Evolutionary conservation across 495 filamentous ascomycete species (phyloP).

Genomic region (Peziza echinospora): DNA sequence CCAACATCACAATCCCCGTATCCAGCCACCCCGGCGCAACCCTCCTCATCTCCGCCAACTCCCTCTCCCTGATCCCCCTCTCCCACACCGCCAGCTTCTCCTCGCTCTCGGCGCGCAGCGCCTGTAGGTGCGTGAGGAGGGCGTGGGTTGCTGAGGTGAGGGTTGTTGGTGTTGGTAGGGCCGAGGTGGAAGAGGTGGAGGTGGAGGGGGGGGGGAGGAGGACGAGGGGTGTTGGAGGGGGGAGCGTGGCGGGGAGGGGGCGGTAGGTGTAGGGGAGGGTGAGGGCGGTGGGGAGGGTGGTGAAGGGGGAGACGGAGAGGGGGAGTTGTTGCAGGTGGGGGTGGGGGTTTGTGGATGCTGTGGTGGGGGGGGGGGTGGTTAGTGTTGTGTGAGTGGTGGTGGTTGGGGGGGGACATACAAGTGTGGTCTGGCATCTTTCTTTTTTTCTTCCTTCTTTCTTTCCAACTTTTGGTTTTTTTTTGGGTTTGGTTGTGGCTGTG

Average conservation of each 20-base stretch:
- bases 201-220: conserved; percentile 37
- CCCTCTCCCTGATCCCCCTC: conserved; percentile 44
- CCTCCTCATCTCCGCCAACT: conserved; percentile 76
- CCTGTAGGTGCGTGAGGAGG: conserved; percentile 41
- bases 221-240: too few relatives aligned
- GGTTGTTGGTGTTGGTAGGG: conserved; percentile 19
- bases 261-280: conserved; percentile 94
- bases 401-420: too few relatives aligned
- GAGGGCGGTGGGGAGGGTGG: conserved; percentile 69
- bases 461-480: too few relatives aligned
- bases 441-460: too few relatives aligned
- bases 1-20: conserved; percentile 59
- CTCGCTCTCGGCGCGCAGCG: too few relatives aligned
- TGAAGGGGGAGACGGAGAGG: conserved; percentile 82
- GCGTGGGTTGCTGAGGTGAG: conserved; percentile 9
- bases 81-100: conserved; percentile 47
- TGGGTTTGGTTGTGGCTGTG: too few relatives aligned
- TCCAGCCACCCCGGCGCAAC: conserved; percentile 91
- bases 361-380: too few relatives aligned
- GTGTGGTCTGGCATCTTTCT: too few relatives aligned
- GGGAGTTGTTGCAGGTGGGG: conserved; percentile 79
- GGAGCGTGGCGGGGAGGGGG: conserved; percentile 61
- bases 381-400: too few relatives aligned
- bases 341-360: conserved; percentile 29
- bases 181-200: conserved; percentile 19